These are phyloP conservation scores for Gleditsia sinensis DNA, from an alignment of 306 rosid genomes.

Conservation along the genomic window DNA sequence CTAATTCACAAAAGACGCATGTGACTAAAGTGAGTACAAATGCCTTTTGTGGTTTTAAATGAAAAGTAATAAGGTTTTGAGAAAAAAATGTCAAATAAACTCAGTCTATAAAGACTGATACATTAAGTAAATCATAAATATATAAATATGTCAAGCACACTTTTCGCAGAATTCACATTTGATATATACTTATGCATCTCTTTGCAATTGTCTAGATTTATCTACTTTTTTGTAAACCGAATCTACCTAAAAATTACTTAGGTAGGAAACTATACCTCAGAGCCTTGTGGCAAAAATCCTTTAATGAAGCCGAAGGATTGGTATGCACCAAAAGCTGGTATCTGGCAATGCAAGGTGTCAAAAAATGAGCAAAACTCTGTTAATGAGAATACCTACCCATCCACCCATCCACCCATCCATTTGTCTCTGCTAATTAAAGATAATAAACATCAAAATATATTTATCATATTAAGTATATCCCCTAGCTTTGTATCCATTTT, in stretches of 20 bases:
- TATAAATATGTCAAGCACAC: too few species aligned
- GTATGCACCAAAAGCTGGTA: constrained; percentile 62
- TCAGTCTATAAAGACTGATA: too few species aligned
- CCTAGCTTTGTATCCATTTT: neutral
- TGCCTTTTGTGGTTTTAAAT: neutral
- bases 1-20: constrained; percentile 26
- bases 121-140: too few species aligned
- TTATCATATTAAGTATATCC: neutral
- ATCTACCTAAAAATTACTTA: too few species aligned
- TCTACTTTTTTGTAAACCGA: too few species aligned
- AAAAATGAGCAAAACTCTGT: constrained; percentile 3
- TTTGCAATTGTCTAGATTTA: too few species aligned
- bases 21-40: neutral
- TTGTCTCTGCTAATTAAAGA: neutral
- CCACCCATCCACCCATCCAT: neutral
- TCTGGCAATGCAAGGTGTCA: constrained; percentile 45
- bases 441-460: neutral
- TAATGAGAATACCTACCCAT: neutral
- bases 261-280: constrained; percentile 45
- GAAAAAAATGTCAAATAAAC: too few species aligned
- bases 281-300: constrained; percentile 47
- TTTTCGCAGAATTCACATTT: too few species aligned
- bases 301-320: constrained; percentile 52
- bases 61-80: neutral
- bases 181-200: too few species aligned